Percentiles rank a stretch among this genome's conserved stretches.
phyloP scores from a whole-genome alignment of 495 filamentous ascomycete species.

The Neurospora tetraspora region DNA sequence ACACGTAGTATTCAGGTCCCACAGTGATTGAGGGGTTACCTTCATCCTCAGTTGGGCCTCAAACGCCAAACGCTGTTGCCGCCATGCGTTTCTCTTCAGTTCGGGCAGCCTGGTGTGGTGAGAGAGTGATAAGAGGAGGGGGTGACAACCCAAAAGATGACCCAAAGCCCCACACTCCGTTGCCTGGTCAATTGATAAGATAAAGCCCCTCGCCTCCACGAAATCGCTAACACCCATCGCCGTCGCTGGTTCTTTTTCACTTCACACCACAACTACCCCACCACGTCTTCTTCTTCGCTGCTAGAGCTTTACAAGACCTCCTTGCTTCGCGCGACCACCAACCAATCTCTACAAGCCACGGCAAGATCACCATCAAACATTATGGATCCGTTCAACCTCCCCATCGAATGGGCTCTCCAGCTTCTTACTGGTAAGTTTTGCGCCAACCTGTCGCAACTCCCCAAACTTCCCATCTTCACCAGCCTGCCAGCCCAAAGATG shows the following conservation, averaged over 20 bases:
- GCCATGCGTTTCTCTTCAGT: neutral
- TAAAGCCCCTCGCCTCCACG: neutral
- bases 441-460: neutral
- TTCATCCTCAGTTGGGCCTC: neutral
- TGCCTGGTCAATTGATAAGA: neutral
- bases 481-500: neutral
- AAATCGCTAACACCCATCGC: neutral
- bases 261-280: neutral
- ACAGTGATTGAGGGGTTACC: neutral
- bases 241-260: neutral
- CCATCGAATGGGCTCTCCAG: neutral
- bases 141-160: neutral
- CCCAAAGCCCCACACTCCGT: neutral
- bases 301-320: neutral
- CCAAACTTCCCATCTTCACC: neutral
- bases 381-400: neutral
- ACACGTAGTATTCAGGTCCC: neutral
- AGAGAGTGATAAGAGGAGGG: neutral
- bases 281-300: neutral
- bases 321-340: neutral
- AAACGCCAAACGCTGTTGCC: neutral
- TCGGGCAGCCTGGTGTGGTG: neutral
- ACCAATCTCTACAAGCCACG: neutral
- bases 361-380: neutral
- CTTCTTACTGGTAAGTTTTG: neutral